Conservation (phyloP, 306 rosid genomes). For the Lathyrus sativus region DNA sequence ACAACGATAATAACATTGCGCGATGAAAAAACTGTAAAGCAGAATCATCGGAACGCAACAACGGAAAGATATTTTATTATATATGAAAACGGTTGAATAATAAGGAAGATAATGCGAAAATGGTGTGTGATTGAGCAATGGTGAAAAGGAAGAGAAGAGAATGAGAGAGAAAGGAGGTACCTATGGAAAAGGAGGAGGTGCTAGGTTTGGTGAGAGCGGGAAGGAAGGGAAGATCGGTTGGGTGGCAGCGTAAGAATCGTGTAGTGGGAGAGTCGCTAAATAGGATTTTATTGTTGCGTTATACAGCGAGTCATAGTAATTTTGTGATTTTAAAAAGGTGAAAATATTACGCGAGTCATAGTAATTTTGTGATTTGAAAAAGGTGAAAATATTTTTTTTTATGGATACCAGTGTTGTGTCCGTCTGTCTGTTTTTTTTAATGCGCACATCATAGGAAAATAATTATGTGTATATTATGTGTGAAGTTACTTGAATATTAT, state of each 20-base stretch:
- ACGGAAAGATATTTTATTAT: background rate
- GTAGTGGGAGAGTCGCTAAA: background rate
- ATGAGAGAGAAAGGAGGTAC: background rate
- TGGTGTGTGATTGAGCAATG: background rate
- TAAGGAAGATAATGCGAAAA: background rate
- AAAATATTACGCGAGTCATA: too few relatives aligned
- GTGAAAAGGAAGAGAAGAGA: background rate
- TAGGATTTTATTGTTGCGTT: too few relatives aligned
- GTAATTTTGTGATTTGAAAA: too few relatives aligned
- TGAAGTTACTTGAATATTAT: too few relatives aligned
- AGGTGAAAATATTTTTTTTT: too few relatives aligned
- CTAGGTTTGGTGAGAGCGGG: slow-evolving; percentile 13
- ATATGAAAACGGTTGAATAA: background rate
- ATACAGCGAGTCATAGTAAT: background rate
- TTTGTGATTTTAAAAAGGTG: background rate
- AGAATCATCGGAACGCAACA: background rate
- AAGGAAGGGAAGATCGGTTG: background rate
- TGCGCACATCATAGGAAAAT: too few relatives aligned
- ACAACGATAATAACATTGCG: background rate
- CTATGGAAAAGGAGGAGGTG: background rate
- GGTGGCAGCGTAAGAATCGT: background rate
- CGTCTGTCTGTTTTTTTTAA: too few relatives aligned
- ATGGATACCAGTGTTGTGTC: too few relatives aligned
- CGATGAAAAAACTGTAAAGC: background rate
- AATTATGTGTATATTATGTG: too few relatives aligned